Conservation (phyloP, 768 basidiomycete species). For the Guyanaporus albipodus region DNA sequence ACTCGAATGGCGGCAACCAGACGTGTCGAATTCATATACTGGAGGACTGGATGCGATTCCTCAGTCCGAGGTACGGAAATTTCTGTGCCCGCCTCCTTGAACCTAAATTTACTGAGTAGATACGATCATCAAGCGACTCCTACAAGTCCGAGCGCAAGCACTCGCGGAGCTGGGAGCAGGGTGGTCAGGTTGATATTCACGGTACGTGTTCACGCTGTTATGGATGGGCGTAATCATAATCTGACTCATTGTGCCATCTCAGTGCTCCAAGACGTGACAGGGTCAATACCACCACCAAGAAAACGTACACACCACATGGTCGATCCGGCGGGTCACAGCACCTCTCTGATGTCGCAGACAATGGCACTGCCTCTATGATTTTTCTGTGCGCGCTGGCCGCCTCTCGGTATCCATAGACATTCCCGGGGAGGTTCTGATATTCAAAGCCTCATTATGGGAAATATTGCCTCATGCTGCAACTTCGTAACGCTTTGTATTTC, state of each 20-base stretch:
- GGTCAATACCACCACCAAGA: constrained; percentile 49
- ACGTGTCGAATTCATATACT: constrained; percentile 29
- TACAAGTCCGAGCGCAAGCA: constrained; percentile 51
- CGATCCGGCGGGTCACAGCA: constrained; percentile 46
- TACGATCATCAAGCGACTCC: constrained; percentile 37
- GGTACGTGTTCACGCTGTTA: constrained; percentile 19
- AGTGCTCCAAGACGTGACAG: constrained; percentile 47
- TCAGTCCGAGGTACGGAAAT: constrained; percentile 31
- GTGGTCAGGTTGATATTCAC: constrained; percentile 33
- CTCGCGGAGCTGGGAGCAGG: constrained; percentile 59
- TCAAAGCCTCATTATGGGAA: constrained; percentile 7
- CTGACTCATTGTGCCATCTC: constrained; percentile 5
- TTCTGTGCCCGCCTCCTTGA: constrained; percentile 12
- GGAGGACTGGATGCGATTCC: constrained; percentile 30
- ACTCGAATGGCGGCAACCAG: constrained; percentile 33
- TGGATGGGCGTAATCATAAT: constrained; percentile 6
- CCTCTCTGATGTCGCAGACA: constrained; percentile 52
- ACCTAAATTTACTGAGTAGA: constrained; percentile 33
- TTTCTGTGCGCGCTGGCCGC: constrained; percentile 16
- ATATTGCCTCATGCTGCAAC: constrained; percentile 12
- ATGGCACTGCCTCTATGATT: constrained; percentile 52
- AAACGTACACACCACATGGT: constrained; percentile 68
- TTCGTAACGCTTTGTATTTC: constrained; percentile 11
- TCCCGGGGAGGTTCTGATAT: constrained; percentile 17
- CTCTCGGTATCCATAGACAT: constrained; percentile 19